Conservation (phyloP, 1,139 yeast genomes). For the Protomyces gravidus region DNA sequence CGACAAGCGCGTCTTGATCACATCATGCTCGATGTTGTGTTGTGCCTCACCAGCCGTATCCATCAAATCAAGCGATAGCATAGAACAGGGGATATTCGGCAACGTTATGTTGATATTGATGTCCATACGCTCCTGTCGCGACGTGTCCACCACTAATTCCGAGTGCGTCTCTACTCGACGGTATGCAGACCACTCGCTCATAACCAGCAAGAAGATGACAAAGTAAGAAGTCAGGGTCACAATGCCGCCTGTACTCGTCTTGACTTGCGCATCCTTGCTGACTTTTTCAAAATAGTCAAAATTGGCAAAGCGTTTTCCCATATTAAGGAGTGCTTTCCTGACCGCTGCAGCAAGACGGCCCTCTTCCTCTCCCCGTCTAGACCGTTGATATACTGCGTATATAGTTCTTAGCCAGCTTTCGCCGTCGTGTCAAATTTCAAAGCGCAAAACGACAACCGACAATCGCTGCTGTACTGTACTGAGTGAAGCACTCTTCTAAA, state of each 20-base stretch:
- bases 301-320: slow-evolving; percentile 28
- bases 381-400: too few species aligned
- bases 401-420: too few species aligned
- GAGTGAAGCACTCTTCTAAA: too few species aligned
- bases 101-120: slow-evolving; percentile 77
- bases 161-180: slow-evolving; percentile 65
- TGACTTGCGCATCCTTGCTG: slow-evolving; percentile 84
- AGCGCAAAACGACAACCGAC: too few species aligned
- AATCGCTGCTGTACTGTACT: too few species aligned
- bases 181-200: slow-evolving; percentile 74
- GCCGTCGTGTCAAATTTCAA: too few species aligned
- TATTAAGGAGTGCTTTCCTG: too few species aligned
- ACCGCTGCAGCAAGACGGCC: background rate
- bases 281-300: slow-evolving; percentile 92
- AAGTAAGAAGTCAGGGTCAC: slow-evolving; percentile 69
- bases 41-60: slow-evolving; percentile 84
- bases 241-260: slow-evolving; percentile 84
- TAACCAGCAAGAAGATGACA: slow-evolving; percentile 58
- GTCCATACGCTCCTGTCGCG: slow-evolving; percentile 62
- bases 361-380: background rate
- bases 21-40: slow-evolving; percentile 67
- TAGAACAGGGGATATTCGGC: slow-evolving; percentile 78
- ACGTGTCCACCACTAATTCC: slow-evolving; percentile 82
- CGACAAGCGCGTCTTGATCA: slow-evolving; percentile 62
- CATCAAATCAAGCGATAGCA: slow-evolving; percentile 52